phyloP scores from a whole-genome alignment of 2,329 filamentous ascomycete genomes.

The Diplocarpon mali region DNA sequence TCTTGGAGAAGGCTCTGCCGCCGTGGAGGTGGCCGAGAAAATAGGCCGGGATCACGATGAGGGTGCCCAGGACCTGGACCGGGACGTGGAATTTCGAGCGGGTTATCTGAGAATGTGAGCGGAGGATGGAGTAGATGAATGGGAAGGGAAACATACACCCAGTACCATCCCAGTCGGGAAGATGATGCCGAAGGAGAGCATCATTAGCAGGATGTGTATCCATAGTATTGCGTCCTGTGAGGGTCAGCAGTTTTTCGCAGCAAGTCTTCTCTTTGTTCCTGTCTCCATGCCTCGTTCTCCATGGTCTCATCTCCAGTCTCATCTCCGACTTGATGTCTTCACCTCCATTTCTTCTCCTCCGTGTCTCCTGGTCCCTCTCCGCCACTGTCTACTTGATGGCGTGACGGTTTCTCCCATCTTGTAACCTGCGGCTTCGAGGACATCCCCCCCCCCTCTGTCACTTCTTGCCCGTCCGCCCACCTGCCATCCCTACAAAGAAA shows the following conservation, averaged over 20 bases:
- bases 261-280: too few relatives aligned
- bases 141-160: slow-evolving; percentile 48
- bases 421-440: too few relatives aligned
- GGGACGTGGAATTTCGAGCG: slow-evolving; percentile 76
- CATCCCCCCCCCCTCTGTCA: not conserved
- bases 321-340: too few relatives aligned
- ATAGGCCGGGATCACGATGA: slow-evolving; percentile 72
- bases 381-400: too few relatives aligned
- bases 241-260: not conserved
- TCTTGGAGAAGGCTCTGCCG: slow-evolving; percentile 72
- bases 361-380: not conserved
- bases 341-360: not conserved
- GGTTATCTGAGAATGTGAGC: slow-evolving; percentile 65
- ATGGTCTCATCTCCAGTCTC: too few relatives aligned
- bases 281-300: not conserved
- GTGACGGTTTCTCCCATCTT: too few relatives aligned
- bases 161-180: slow-evolving; percentile 94
- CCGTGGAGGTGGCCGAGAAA: slow-evolving; percentile 86
- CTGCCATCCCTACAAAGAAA: not conserved
- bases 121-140: slow-evolving; percentile 1
- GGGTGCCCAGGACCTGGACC: slow-evolving; percentile 62
- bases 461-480: not conserved
- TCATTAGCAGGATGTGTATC: slow-evolving; percentile 86
- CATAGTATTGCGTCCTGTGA: slow-evolving; percentile 70
- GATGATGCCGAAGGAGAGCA: slow-evolving; percentile 77